A percentile compares a stretch with the other conserved stretches of the same genome.
Conservation (phyloP, 2,329 filamentous ascomycete species). For the Phialophora expanda region DNA sequence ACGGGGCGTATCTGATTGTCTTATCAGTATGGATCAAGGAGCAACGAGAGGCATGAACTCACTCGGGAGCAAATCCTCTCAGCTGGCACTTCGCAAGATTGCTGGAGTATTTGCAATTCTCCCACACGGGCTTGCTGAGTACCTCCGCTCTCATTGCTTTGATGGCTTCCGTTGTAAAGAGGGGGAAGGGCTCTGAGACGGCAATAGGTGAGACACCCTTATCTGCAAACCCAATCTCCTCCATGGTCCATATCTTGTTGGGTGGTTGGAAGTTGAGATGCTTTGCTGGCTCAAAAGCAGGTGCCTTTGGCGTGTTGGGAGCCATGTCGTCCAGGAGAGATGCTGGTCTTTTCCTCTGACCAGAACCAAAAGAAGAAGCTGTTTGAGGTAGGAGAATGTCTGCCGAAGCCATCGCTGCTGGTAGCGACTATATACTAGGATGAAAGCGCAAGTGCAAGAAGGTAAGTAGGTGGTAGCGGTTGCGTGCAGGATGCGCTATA, state of each 20-base stretch:
- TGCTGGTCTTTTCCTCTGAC: constrained; percentile 28
- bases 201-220: constrained; percentile 65
- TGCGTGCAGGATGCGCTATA: not conserved
- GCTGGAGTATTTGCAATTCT: constrained; percentile 62
- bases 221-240: constrained; percentile 62
- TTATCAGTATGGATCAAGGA: constrained; percentile 29
- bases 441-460: constrained; percentile 1
- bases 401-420: constrained; percentile 31
- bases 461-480: not conserved
- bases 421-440: constrained; percentile 6
- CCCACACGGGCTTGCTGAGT: constrained; percentile 59
- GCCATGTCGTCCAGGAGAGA: constrained; percentile 25
- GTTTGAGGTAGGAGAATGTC: constrained; percentile 27
- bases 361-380: constrained; percentile 14
- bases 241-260: constrained; percentile 62
- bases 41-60: constrained; percentile 44
- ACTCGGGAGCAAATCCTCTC: constrained; percentile 61
- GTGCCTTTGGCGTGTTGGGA: constrained; percentile 37
- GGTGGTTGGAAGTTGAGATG: constrained; percentile 61
- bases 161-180: constrained; percentile 66
- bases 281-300: constrained; percentile 57
- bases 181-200: constrained; percentile 66
- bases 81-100: constrained; percentile 59
- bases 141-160: constrained; percentile 65
- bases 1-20: constrained; percentile 61